Conservation (phyloP, 2,329 filamentous ascomycete genomes). For the Parastagonospora nodorum region DNA sequence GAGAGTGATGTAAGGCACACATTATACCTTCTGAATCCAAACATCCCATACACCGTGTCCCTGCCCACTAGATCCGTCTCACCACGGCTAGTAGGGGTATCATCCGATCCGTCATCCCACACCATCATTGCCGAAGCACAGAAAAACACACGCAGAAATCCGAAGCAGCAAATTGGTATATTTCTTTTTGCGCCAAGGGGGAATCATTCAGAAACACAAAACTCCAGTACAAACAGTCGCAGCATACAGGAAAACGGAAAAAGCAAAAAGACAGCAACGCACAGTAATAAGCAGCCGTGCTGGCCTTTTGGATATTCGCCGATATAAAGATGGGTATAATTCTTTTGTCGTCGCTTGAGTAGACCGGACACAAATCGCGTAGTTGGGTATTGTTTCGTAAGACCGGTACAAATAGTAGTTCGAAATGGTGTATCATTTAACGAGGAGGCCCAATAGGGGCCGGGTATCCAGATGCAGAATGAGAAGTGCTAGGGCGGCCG, state of each 20-base stretch:
- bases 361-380: conserved; percentile 31
- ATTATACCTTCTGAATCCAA: conserved; percentile 4
- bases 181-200: conserved; percentile 49
- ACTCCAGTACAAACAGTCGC: conserved; percentile 29
- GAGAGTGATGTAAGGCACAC: conserved; percentile 3
- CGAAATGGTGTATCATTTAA: conserved; percentile 61
- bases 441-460: conserved; percentile 88
- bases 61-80: conserved; percentile 27
- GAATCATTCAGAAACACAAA: conserved; percentile 40
- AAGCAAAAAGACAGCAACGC: conserved; percentile 20
- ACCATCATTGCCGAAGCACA: conserved; percentile 2
- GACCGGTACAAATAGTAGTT: conserved; percentile 40
- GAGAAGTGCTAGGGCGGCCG: conserved; percentile 89
- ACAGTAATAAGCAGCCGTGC: conserved; percentile 35
- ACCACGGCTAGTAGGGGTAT: conserved; percentile 28
- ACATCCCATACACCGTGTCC: conserved; percentile 8
- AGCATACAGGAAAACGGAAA: conserved; percentile 15
- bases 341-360: conserved; percentile 46
- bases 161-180: conserved; percentile 50
- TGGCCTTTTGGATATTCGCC: conserved; percentile 44
- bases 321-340: conserved; percentile 45
- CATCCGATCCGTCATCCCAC: conserved; percentile 16
- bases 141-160: conserved; percentile 10
- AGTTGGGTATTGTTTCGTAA: conserved; percentile 46
- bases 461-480: conserved; percentile 98